Evolutionary conservation across 805 yeast species (phyloP).

Genomic region (Phaffomyces thermotolerans): DNA sequence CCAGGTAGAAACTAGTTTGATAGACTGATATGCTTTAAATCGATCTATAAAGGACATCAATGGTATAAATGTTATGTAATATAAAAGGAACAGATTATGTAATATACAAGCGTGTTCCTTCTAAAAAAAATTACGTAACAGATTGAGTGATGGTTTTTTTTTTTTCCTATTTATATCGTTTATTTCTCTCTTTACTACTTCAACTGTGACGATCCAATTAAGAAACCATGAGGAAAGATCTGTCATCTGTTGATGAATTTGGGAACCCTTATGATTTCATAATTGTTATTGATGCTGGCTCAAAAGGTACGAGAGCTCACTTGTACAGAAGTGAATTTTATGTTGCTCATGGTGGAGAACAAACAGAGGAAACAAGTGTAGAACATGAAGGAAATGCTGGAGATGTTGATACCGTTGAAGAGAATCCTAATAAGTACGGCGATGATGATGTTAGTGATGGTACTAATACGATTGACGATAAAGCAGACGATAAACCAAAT

Average conservation of each 20-base stretch:
- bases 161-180: no score
- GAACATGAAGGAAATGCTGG: no score
- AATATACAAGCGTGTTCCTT: neutral
- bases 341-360: neutral
- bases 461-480: neutral
- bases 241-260: constrained; percentile 26
- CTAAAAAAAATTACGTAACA: no score
- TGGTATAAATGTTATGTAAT: no score
- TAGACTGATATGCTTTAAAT: no score
- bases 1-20: no score
- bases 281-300: constrained; percentile 57
- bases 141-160: no score
- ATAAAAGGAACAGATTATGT: neutral
- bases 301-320: constrained; percentile 56
- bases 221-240: constrained; percentile 14
- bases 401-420: neutral
- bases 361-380: no score
- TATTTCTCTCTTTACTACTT: no score
- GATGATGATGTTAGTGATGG: neutral
- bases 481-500: neutral
- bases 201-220: neutral
- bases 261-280: constrained; percentile 54
- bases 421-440: neutral
- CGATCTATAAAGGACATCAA: no score
- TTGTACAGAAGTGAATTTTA: constrained; percentile 33